phyloP scores from a whole-genome alignment of 2,329 filamentous ascomycete species.

The Teratosphaeria zuluensis region DNA sequence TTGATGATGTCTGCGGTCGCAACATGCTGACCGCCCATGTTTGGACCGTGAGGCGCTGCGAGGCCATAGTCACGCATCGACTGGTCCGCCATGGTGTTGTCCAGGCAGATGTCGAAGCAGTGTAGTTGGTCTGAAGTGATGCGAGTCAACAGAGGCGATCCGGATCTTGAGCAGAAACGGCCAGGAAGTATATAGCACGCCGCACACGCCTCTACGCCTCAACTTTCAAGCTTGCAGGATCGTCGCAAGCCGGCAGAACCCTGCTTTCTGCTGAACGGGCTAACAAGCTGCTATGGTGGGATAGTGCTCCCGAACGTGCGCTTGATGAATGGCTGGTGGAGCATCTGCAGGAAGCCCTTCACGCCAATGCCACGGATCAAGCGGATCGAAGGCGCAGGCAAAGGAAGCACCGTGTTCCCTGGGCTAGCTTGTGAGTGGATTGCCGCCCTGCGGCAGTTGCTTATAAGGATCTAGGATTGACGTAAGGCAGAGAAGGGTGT shows the following conservation, averaged over 20 bases:
- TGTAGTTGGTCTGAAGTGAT: background rate
- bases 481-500: background rate
- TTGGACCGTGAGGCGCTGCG: slow-evolving; percentile 40
- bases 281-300: background rate
- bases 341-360: background rate
- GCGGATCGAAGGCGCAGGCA: background rate
- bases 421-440: background rate
- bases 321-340: background rate
- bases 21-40: slow-evolving; percentile 34
- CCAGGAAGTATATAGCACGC: background rate
- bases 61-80: slow-evolving; percentile 39
- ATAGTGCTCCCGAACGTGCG: background rate
- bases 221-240: background rate
- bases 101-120: background rate
- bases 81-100: slow-evolving; percentile 13
- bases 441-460: background rate
- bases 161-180: background rate
- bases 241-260: background rate
- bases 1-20: slow-evolving; percentile 32
- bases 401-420: background rate
- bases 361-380: background rate
- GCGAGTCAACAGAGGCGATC: background rate
- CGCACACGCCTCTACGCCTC: background rate
- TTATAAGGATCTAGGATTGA: background rate
- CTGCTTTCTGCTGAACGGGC: background rate